Base-by-base conservation (phyloP, 768 basidiomycete genomes). In the Dacryopinax primogenitus region DNA sequence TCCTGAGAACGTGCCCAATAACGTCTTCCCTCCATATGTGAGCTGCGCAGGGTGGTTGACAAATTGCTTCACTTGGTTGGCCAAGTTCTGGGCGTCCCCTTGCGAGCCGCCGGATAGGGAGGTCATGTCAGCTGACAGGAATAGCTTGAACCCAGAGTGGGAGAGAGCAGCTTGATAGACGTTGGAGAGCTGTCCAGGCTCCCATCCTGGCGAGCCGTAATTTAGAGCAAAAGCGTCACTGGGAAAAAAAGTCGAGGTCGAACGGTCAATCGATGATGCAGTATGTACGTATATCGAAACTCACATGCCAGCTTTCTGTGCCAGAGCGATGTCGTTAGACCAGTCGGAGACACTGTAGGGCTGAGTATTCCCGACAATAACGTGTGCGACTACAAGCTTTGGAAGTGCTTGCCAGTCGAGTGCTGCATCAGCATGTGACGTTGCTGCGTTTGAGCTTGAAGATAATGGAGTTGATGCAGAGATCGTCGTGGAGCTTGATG, bases 141-240 rank as follows among this genome's bases (percentile, higher is more conserved):
- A 36, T 13, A 63, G 12, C 37, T 63, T 63, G 34, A 36, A 41
- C 18, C 62, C 35, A 4, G 35, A 63, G 30, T 35, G 62, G 12
- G 34, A 41, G 11, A 15, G 3, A 11, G 37, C 35, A 2, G 62
- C 62, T 72, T 74, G 75, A 69, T 76, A 74, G 21, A 72, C 75
- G 65, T 74, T 72, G 23, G 64, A 61, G 64, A 72, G 68, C 16
- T 72, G 70, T 37, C 67, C 69, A 34, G 70, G 45, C 63, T 75
- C 72, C 74, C 75, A 77, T 13, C 68, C 74, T 51, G 74, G 74
- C 41, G 70, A 70, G 3, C 75, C 75, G 39, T 75, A 67, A 72
- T 76, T 76, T 62, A 75, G 67, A 21, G 75, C 74, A 67, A 76
- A 76, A 39, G 74, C 74, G 62, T 76, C 73, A 66, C 75, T 74